A percentile compares a stretch with the other conserved stretches of the same genome.
These are phyloP conservation scores for Syncephalis plumigaleata DNA, from an alignment of 371 early-diverging fungal species.

Conservation along the genomic window DNA sequence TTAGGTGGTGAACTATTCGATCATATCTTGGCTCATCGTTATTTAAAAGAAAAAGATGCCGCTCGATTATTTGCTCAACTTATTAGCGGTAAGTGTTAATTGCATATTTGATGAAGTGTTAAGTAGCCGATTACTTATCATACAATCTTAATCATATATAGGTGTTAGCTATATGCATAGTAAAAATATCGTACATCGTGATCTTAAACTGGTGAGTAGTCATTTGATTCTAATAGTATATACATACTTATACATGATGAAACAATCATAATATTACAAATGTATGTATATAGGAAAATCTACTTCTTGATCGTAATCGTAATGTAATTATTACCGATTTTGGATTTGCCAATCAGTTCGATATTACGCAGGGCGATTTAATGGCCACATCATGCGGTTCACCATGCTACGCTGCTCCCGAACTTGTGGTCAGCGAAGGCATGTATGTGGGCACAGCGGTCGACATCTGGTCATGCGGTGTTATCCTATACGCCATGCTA, in stretches of 20 bases:
- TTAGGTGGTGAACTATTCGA: constrained; percentile 90
- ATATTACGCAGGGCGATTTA: constrained; percentile 40
- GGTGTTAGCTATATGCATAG: constrained; percentile 79
- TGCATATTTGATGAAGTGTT: neutral
- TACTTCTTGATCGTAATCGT: constrained; percentile 64
- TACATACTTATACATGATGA: neutral
- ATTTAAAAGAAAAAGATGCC: constrained; percentile 81
- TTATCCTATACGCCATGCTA: constrained; percentile 91
- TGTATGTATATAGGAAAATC: constrained; percentile 51
- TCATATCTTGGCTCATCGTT: constrained; percentile 85
- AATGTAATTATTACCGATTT: constrained; percentile 96
- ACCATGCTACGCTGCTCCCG: constrained; percentile 97
- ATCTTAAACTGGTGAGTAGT: constrained; percentile 90
- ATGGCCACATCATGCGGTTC: constrained; percentile 89
- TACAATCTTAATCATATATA: constrained; percentile 6
- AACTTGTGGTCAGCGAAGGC: constrained; percentile 88
- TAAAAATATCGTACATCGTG: constrained; percentile 86
- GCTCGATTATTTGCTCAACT: constrained; percentile 88
- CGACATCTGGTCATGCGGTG: constrained; percentile 92
- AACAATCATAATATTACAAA: neutral
- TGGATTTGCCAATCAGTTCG: constrained; percentile 94
- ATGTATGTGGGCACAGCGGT: constrained; percentile 91
- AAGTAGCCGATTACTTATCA: neutral
- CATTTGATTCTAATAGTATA: too few species aligned
- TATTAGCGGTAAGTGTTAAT: constrained; percentile 30